Base-by-base conservation (phyloP, 2,329 filamentous ascomycete genomes). In the Sporothrix variecibatus region DNA sequence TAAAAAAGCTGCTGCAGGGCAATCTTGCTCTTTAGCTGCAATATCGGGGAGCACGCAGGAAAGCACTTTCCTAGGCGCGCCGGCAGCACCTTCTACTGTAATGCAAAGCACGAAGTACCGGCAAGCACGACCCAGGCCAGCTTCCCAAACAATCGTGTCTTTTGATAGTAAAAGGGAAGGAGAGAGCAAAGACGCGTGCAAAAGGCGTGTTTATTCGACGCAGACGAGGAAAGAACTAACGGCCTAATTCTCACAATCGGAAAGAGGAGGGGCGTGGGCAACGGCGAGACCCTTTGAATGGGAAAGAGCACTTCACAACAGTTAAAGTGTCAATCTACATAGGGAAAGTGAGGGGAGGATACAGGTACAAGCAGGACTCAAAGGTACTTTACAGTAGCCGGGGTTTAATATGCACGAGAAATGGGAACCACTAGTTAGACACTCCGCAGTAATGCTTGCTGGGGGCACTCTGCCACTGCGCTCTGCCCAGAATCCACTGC, bases 361-460 rank as follows among this genome's bases (percentile, higher is more conserved):
- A 17, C 43, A 49, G 43, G 43, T 49, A 49, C 43, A 20, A 17
- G 15, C 43, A 43, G 12, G 1, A 43, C 40, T 43, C 12, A 43
- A 38, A 9, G 40, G 40, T 43, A 43, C 40, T 26, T 31, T 68
- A n/a, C 65, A 34, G 26, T 12, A 51, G 65, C 46, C 28, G 28
- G 53, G 56, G 9, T 69, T 53, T 65, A 74, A 67, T 74, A 71
- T 72, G 75, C 65, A 73, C 72, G 68, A 74, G 72, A 76, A 73
- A 76, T 76, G 75, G 74, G 43, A 74, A 70, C 43, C 73, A 72
- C 71, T 67, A 67, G 17, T 34, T 58, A 56, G 28, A 69, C 53
- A 28, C 68, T 71, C 68, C 68, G 68, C 68, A 71, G 53, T 40
- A 60, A 38, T 64, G 58, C 58, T 64, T 51, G 23, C 40, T 53